Base-by-base conservation (phyloP, 768 basidiomycete species). In the Pilatotrama ljubarskyi region DNA sequence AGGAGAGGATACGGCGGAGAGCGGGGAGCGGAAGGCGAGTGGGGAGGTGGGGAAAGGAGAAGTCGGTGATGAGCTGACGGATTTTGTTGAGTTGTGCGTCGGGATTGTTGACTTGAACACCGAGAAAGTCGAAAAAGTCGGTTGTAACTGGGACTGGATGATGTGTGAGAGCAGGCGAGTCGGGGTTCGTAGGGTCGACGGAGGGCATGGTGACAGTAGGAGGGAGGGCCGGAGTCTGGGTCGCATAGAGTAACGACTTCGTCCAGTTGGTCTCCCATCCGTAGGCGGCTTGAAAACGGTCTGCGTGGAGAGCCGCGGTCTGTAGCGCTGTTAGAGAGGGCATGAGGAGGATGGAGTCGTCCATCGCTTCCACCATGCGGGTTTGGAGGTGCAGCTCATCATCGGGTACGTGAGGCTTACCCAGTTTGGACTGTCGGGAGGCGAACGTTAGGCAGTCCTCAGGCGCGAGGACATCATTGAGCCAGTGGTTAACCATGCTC, bases 401-500 rank as follows among this genome's bases (percentile, higher is more conserved):
- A 32, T 32, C 29, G 4, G 29, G 29, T 4, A 10, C 10, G 29
- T 32, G 29, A 4, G 29, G 29, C 29, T 32, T 32, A 32, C 29
- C 29, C 4, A 32, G 4, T 32, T 4, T 10, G 29, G 5, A 4
- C 29, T 32, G 29, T 4, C 10, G 29, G 4, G 29, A 32, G 5
- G 4, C 5, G 29, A 32, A 43, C 1, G 5, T 22, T n/a, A 22
- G 18, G 17, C 29, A 32, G 29, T 32, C 29, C 5, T 32, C 29
- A 32, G 29, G 29, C 10, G 29, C 29, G 5, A 32, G n/a, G 18
- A 20, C 2, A 61, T 69, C 70, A 15, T 53, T n/a, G 3, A 69
- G 51, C 24, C 61, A 74, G 6, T 55, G 58, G 18, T 66, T 49
- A 2, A 61, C 68, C 1, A 71, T 24, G 43, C 68, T 69, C 1